Percentiles rank a stretch among this genome's conserved stretches.
phyloP scores from a whole-genome alignment of 1,139 yeast genomes.

The Lodderomyces orthopsilosis region DNA sequence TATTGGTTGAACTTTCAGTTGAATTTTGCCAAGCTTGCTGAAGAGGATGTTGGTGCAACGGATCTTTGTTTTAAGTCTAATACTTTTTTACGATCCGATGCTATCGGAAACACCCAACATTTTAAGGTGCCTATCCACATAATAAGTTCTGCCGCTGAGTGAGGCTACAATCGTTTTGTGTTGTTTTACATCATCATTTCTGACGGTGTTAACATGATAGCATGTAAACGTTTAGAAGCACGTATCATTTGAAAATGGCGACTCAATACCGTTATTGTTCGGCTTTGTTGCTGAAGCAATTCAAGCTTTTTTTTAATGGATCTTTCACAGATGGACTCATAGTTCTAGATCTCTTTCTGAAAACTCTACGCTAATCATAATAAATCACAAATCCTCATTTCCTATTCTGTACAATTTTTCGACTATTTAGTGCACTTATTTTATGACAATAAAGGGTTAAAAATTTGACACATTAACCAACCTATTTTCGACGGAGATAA shows the following conservation, averaged over 20 bases:
- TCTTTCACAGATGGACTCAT: no score
- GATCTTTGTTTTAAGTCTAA: slow-evolving; percentile 15
- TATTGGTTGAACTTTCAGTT: slow-evolving; percentile 41
- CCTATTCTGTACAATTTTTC: slow-evolving; percentile 4
- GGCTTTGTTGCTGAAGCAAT: no score
- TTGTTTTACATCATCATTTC: no score
- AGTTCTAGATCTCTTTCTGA: background rate
- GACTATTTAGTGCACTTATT: background rate
- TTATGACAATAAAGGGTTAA: background rate
- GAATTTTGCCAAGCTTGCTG: slow-evolving; percentile 22
- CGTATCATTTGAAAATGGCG: no score
- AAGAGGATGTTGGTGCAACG: slow-evolving; percentile 6
- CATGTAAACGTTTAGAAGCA: no score
- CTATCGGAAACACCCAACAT: slow-evolving; percentile 32
- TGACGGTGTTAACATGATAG: no score
- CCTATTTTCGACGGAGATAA: background rate
- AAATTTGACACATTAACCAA: background rate
- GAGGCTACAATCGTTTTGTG: background rate
- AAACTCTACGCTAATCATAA: background rate
- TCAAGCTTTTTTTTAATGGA: no score
- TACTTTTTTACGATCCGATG: slow-evolving; percentile 19
- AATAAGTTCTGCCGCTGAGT: background rate
- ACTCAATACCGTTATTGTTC: no score
- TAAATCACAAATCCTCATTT: slow-evolving; percentile 1
- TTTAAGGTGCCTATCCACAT: slow-evolving; percentile 33